phyloP scores from a whole-genome alignment of 2,329 filamentous ascomycete species.

The Ascochyta clinopodiicola region DNA sequence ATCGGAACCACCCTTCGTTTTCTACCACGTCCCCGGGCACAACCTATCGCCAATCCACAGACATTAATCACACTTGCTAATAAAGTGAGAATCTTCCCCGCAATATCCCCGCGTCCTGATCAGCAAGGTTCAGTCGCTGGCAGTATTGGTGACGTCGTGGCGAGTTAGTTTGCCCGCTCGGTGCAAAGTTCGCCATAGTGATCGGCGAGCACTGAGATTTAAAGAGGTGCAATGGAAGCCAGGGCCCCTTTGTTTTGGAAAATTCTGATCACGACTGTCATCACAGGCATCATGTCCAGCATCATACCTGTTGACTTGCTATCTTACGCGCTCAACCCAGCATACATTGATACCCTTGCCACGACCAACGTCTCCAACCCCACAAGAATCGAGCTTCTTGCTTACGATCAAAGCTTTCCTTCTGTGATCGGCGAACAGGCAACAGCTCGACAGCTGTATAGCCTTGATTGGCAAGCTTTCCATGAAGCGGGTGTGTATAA shows the following conservation, averaged over 20 bases:
- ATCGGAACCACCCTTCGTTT: too few relatives aligned
- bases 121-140: background rate
- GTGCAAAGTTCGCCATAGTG: background rate
- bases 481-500: constrained; percentile 51
- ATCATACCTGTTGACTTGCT: constrained; percentile 44
- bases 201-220: background rate
- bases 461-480: constrained; percentile 42
- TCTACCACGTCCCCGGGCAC: background rate
- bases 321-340: constrained; percentile 39
- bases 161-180: background rate
- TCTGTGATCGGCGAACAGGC: constrained; percentile 43
- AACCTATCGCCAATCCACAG: background rate
- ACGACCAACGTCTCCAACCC: constrained; percentile 42
- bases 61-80: background rate
- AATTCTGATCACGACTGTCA: constrained; percentile 20
- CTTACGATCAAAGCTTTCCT: constrained; percentile 45
- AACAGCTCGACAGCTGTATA: constrained; percentile 42
- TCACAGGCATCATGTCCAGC: constrained; percentile 31
- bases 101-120: background rate
- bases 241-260: constrained; percentile 17
- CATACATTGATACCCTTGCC: constrained; percentile 38
- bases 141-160: background rate
- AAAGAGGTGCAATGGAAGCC: constrained; percentile 2
- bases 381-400: constrained; percentile 44
- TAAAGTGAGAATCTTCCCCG: background rate